Evolutionary conservation across 2,329 filamentous ascomycete genomes (phyloP).

Genomic region (Xylariaceae sp.): DNA sequence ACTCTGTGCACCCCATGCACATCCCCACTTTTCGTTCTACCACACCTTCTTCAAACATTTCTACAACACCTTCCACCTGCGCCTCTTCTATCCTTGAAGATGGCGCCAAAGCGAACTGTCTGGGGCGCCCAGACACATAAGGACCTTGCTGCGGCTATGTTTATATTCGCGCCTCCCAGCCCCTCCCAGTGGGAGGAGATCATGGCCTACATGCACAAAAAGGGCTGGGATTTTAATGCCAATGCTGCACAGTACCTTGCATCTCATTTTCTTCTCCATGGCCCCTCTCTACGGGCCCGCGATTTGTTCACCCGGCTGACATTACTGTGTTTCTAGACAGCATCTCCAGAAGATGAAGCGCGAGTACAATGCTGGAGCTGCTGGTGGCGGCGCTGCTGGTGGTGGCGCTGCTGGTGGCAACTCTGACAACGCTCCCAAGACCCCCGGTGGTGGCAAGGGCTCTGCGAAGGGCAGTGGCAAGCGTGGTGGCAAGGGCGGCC

Average conservation of each 20-base stretch:
- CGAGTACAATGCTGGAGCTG: slow-evolving; percentile 11
- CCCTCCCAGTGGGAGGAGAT: slow-evolving; percentile 26
- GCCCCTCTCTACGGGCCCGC: too few relatives aligned
- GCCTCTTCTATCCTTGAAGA: slow-evolving; percentile 1
- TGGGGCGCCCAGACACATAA: slow-evolving; percentile 28
- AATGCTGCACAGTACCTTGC: slow-evolving; percentile 32
- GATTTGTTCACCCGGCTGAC: too few relatives aligned
- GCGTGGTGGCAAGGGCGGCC: too few relatives aligned
- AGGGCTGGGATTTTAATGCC: slow-evolving; percentile 31
- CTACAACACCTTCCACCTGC: neutral
- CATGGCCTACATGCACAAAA: slow-evolving; percentile 22
- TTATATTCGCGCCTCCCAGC: slow-evolving; percentile 28
- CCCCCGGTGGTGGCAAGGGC: neutral
- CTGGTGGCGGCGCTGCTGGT: neutral
- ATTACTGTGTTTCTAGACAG: slow-evolving; percentile 28
- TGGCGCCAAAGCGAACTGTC: slow-evolving; percentile 9
- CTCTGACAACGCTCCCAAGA: too few relatives aligned
- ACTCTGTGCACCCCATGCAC: neutral
- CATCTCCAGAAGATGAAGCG: slow-evolving; percentile 39
- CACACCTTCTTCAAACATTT: too few relatives aligned
- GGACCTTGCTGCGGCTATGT: slow-evolving; percentile 30
- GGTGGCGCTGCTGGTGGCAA: neutral
- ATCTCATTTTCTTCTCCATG: neutral
- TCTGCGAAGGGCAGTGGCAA: neutral
- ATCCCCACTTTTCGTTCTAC: neutral